These are phyloP conservation scores for Sporopachydermia cereana DNA, from an alignment of 1,139 yeast species.

Conservation along the genomic window DNA sequence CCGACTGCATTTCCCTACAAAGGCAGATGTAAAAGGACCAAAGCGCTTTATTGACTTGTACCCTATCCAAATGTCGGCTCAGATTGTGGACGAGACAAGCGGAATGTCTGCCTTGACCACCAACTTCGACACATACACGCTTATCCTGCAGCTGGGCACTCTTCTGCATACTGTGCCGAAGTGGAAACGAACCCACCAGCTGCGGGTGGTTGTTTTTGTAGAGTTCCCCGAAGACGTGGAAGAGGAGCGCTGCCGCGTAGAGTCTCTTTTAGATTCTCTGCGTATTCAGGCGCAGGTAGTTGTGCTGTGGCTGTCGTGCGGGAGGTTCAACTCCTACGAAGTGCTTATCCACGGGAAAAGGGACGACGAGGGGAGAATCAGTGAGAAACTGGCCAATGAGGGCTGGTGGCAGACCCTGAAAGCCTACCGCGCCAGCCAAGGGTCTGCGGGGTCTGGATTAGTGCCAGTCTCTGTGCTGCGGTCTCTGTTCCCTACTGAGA, in stretches of 20 bases:
- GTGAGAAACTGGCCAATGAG: conserved; percentile 31
- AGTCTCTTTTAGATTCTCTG: conserved; percentile 52
- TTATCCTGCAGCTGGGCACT: conserved; percentile 86
- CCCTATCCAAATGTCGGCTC: conserved; percentile 93
- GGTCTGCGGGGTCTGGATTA: background rate
- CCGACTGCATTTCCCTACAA: conserved; percentile 42
- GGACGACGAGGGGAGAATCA: conserved; percentile 16
- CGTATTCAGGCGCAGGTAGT: conserved; percentile 73
- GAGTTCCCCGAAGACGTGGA: conserved; percentile 59
- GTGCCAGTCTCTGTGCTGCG: background rate
- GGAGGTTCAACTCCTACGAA: conserved; percentile 54
- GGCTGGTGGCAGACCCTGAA: conserved; percentile 61
- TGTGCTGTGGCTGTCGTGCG: conserved; percentile 55
- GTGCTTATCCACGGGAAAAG: conserved; percentile 59
- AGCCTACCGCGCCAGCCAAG: conserved; percentile 36
- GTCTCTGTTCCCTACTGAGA: background rate
- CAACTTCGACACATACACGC: conserved; percentile 88
- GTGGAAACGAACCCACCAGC: conserved; percentile 66
- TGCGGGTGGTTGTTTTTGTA: conserved; percentile 83
- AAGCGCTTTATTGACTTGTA: conserved; percentile 69
- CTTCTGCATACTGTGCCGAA: conserved; percentile 85
- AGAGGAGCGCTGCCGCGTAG: conserved; percentile 55
- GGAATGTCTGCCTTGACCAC: conserved; percentile 65
- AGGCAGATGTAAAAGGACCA: conserved; percentile 15
- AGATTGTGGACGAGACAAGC: conserved; percentile 52